These are phyloP conservation scores for Botrytis fabae DNA, from an alignment of 2,329 filamentous ascomycete species.

Conservation along the genomic window DNA sequence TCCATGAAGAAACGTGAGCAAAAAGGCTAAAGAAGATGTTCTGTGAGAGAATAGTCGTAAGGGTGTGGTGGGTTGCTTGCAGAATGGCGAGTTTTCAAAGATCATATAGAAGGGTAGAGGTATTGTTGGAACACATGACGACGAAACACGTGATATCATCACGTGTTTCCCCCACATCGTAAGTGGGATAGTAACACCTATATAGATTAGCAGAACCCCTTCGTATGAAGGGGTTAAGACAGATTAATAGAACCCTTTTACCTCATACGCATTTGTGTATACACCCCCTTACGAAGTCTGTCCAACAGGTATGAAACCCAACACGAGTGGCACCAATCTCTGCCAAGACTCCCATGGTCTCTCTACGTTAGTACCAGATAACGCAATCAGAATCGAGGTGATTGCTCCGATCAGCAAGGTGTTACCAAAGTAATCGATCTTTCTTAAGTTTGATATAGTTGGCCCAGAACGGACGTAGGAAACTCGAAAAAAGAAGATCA, in stretches of 20 bases:
- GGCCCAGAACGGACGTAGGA: conserved; percentile 13
- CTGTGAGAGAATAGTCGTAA: conserved; percentile 20
- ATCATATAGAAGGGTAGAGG: conserved; percentile 42
- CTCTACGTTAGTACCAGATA: conserved; percentile 39
- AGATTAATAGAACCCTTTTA: too few relatives aligned
- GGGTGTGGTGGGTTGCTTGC: conserved; percentile 23
- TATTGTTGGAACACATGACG: too few relatives aligned
- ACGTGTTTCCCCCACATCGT: too few relatives aligned
- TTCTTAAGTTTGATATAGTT: conserved; percentile 39
- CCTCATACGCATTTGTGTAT: too few relatives aligned
- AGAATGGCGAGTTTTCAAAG: conserved; percentile 14
- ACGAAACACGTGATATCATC: too few relatives aligned
- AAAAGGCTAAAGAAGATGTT: conserved; percentile 31
- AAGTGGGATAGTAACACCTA: too few relatives aligned
- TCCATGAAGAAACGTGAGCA: conserved; percentile 44
- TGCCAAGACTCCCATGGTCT: conserved; percentile 23
- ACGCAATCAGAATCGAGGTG: conserved; percentile 46
- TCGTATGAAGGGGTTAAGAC: too few relatives aligned
- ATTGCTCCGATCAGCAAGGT: conserved; percentile 45
- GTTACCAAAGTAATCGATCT: conserved; percentile 50
- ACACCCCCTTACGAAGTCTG: too few relatives aligned
- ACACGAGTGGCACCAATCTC: conserved; percentile 41
- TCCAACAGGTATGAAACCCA: conserved; percentile 35
- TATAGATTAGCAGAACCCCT: too few relatives aligned
- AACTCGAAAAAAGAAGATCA: conserved; percentile 19